A percentile compares a stretch with the other conserved stretches of the same genome.
These are phyloP conservation scores for Camellia oleifera DNA, from an alignment of 179 eudicot genomes.

Conservation along the genomic window DNA sequence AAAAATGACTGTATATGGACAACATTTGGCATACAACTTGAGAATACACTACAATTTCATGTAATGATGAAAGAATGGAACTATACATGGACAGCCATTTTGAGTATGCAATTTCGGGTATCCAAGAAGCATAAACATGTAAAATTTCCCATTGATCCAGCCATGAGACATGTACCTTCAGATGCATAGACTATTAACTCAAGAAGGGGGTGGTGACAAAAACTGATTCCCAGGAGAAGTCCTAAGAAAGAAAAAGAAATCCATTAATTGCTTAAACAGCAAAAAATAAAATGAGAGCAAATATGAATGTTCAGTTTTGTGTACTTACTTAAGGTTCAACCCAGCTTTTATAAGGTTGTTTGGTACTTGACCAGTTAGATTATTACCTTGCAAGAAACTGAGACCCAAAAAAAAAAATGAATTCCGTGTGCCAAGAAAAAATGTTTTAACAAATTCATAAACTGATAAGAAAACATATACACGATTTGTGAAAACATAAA, in stretches of 20 bases:
- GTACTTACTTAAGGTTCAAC: constrained; percentile 61
- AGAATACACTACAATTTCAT: constrained; percentile 9
- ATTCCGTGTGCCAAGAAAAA: not conserved
- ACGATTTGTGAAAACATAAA: not conserved
- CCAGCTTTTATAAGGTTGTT: constrained; percentile 61
- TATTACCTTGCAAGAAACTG: constrained; percentile 76
- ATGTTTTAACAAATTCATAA: not conserved
- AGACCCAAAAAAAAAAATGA: not conserved
- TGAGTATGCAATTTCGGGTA: not conserved
- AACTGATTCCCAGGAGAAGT: constrained; percentile 65
- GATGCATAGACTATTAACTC: constrained; percentile 13
- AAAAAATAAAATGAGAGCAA: not conserved
- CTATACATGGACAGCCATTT: not conserved
- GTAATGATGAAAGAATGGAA: constrained; percentile 12
- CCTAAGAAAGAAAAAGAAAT: constrained; percentile 31
- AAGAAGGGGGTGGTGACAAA: constrained; percentile 30
- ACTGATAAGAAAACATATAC: not conserved
- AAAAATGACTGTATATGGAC: constrained; percentile 1
- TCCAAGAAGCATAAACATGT: not conserved
- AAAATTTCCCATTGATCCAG: not conserved
- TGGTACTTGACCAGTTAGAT: constrained; percentile 72
- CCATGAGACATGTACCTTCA: constrained; percentile 11
- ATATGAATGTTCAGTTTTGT: not conserved
- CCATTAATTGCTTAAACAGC: not conserved
- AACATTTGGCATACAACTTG: not conserved